phyloP scores from a whole-genome alignment of 2,329 filamentous ascomycete species.

The Colletotrichum trifolii region DNA sequence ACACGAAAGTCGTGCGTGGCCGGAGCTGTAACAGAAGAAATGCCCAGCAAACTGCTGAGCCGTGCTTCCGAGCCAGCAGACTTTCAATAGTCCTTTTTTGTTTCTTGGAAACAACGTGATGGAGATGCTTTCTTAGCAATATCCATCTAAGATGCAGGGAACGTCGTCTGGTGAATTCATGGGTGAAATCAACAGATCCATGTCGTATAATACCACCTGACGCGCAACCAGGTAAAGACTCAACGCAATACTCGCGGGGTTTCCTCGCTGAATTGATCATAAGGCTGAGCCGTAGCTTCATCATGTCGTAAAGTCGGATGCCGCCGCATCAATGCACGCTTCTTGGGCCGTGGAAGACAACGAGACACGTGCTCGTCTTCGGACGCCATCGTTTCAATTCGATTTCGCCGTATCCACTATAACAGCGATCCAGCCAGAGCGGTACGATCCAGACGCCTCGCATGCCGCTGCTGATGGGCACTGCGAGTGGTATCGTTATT shows the following conservation, averaged over 20 bases:
- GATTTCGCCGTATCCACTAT: slow-evolving; percentile 33
- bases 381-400: slow-evolving; percentile 30
- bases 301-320: slow-evolving; percentile 34
- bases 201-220: slow-evolving; percentile 9
- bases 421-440: slow-evolving; percentile 39
- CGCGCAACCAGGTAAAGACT: slow-evolving; percentile 25
- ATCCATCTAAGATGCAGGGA: slow-evolving; percentile 18
- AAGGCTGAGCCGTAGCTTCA: slow-evolving; percentile 34
- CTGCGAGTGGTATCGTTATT: slow-evolving; percentile 49
- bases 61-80: slow-evolving; percentile 7
- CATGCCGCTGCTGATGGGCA: slow-evolving; percentile 35
- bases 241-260: slow-evolving; percentile 25
- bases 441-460: slow-evolving; percentile 39
- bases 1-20: slow-evolving; percentile 30
- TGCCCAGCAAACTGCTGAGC: slow-evolving; percentile 14
- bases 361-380: slow-evolving; percentile 27
- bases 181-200: slow-evolving; percentile 11
- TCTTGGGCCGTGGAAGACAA: slow-evolving; percentile 3
- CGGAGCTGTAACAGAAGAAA: slow-evolving; percentile 20
- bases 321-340: slow-evolving; percentile 13
- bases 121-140: slow-evolving; percentile 23
- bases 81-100: slow-evolving; percentile 8
- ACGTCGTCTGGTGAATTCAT: slow-evolving; percentile 9
- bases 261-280: slow-evolving; percentile 16
- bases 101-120: slow-evolving; percentile 19